phyloP scores from a whole-genome alignment of 306 rosid species.

The Trifolium dubium region DNA sequence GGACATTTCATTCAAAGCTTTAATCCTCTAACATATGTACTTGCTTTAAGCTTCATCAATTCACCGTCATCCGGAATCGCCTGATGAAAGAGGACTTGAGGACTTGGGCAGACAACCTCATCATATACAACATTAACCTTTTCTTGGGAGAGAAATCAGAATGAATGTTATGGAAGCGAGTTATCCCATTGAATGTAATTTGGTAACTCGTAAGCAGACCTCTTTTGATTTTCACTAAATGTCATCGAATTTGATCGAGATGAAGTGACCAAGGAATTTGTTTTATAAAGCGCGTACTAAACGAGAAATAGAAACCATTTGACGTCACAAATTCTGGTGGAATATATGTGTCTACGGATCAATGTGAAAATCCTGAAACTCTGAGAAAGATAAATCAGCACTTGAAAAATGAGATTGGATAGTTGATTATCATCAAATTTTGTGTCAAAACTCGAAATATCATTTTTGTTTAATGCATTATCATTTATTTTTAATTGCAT shows the following conservation, averaged over 20 bases:
- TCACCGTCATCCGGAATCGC: conserved; percentile 16
- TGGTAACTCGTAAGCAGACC: conserved; percentile 4
- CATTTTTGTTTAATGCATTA: too few species aligned
- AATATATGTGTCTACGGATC: conserved; percentile 67
- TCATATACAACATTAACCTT: not conserved
- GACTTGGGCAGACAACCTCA: conserved; percentile 9
- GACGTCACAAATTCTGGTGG: conserved; percentile 65
- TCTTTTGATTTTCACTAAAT: conserved; percentile 15
- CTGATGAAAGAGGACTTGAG: conserved; percentile 16
- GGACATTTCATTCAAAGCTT: conserved; percentile 22
- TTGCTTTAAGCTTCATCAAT: conserved; percentile 25
- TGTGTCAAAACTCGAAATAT: too few species aligned
- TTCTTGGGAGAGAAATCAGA: conserved; percentile 22
- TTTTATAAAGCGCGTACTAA: conserved; percentile 54
- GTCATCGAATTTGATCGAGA: conserved; percentile 3
- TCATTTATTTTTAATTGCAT: too few species aligned
- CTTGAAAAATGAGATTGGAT: conserved; percentile 20
- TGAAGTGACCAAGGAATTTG: conserved; percentile 15
- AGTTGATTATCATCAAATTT: too few species aligned
- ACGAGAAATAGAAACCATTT: conserved; percentile 74
- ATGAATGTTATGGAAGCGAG: conserved; percentile 20
- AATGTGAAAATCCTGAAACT: conserved; percentile 66
- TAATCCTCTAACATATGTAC: conserved; percentile 4
- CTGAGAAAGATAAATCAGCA: conserved; percentile 37
- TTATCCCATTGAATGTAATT: not conserved